Base-by-base conservation (phyloP, 768 basidiomycete genomes). In the Leccinum variicolor region DNA sequence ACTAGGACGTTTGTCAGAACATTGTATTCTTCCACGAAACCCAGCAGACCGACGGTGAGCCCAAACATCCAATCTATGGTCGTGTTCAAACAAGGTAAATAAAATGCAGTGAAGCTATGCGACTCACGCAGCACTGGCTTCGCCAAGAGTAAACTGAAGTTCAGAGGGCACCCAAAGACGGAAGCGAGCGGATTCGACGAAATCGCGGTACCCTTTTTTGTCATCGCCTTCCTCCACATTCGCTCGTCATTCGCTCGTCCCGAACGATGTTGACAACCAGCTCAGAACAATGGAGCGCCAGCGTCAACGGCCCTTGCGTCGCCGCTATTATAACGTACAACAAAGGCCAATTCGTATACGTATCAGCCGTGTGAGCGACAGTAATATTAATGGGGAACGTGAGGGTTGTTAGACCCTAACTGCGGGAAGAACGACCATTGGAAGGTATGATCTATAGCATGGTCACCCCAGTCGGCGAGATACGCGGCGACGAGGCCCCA, bases 31-130 rank as follows among this genome's bases (percentile, higher is more conserved):
- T 65, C 66, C 2, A 52, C 56, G 26, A 26, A 26, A 26, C 26
- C 59, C 0, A 50, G 50, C 36, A 61, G 56, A 53, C 39, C 58
- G 45, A 71, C 57, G 7, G 64, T 64, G 25, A 73, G 66, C 10
- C 69, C 69, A 34, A 73, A 64, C 71, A 73, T 71, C 71, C 69
- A 69, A 51, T 71, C 70, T 71, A 45, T 10, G 21, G 15, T 2
- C 41, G 21, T 17, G 11, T 29, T 53, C 50, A 55, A 21, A 53
- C 17, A 34, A 7, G 50, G 23, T 6, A 26, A 31, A 19, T 11
- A 31, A 41, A 33, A 7, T 15, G 23, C 6, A 15, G n/a, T 19
- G n/a, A 25, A 26, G 25, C 8, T 7, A 33, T 25, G n/a, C 19
- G 10, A 62, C 70, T 61, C 39, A 72, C 69, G 70, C 8, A 71